These are phyloP conservation scores for Vinca minor DNA, from an alignment of 257 asterid species.

Conservation along the genomic window DNA sequence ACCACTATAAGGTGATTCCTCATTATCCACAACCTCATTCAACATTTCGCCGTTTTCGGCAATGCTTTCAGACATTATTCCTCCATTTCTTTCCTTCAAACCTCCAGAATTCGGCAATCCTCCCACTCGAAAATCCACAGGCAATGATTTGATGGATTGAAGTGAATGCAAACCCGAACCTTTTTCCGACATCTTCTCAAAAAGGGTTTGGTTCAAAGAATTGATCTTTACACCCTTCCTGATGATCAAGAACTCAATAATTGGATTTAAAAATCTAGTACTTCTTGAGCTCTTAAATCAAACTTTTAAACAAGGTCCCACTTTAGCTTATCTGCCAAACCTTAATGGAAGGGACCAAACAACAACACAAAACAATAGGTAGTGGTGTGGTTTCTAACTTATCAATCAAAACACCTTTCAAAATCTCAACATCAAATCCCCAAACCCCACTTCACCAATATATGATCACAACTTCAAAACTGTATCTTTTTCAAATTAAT, in stretches of 20 bases:
- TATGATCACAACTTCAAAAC: constrained; percentile 23
- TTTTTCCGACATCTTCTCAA: constrained; percentile 46
- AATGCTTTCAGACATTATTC: constrained; percentile 32
- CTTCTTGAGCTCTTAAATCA: constrained; percentile 34
- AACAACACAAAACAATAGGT: constrained; percentile 25
- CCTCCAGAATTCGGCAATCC: constrained; percentile 29
- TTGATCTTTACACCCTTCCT: constrained; percentile 26
- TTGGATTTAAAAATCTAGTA: constrained; percentile 60
- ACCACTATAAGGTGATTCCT: constrained; percentile 74
- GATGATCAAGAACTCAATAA: constrained; percentile 32
- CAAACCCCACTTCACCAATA: constrained; percentile 28
- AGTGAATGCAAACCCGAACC: constrained; percentile 32
- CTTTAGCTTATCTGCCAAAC: constrained; percentile 57
- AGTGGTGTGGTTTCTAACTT: constrained; percentile 50
- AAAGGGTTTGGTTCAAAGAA: constrained; percentile 34
- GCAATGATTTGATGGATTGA: constrained; percentile 67
- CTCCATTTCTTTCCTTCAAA: constrained; percentile 13
- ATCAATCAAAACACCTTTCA: constrained; percentile 41
- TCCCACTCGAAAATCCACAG: constrained; percentile 51
- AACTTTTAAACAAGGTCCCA: constrained; percentile 62
- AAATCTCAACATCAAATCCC: constrained; percentile 27
- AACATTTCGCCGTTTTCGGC: constrained; percentile 32
- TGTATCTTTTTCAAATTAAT: constrained; percentile 2
- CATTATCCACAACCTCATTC: constrained; percentile 30
- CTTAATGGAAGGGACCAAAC: constrained; percentile 73